Base-by-base conservation (phyloP, 2,329 filamentous ascomycete species). In the Colletotrichum musicola region DNA sequence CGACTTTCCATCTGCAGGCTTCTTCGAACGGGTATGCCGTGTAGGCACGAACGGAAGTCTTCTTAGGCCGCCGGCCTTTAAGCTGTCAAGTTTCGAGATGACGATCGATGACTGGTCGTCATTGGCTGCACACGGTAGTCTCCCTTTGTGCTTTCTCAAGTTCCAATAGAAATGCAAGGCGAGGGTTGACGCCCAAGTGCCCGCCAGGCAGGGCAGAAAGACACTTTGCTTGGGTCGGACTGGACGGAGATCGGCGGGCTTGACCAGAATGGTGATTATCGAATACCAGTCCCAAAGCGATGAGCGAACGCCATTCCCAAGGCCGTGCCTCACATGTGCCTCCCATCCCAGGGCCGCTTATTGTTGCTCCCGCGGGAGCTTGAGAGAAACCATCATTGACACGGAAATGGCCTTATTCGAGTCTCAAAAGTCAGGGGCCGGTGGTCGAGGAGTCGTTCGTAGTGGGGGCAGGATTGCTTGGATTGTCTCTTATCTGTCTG, bases 41-140 rank as follows among this genome's bases (percentile, higher is more conserved):
- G 40, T 20, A 30, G 51, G 13, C 46, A 51, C 35, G 22, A 25
- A 25, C 20, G 20, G 22, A 35, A 42, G 22, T 49, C 30, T 54
- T 53, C 13, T 40, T 42, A 12, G 20, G 20, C 40, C 53, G 20
- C 40, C 53, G 61, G 42, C 49, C 42, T 51, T 46, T 50, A 51
- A 44, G 35, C 50, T 47, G 59, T 67, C 59, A 30, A 50, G 25
- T 58, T 57, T 63, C 22, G 64, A 46, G 51, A 38, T 49, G 51
- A 42, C 59, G 61, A 30, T 20, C 27, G 40, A 46, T 47, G 38
- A 53, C 60, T 38, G 51, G 20, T n/a, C n/a, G 59, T 44, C 56
- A 59, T 38, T 38, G 42, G 57, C 30, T 55, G 42, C 58, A 66
- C 42, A n/a, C 38, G 50, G 25, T 50, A 10, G 22, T 9, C 7